Evolutionary conservation across 768 basidiomycete genomes (phyloP).

Genomic region (Neoboletus magnificus): DNA sequence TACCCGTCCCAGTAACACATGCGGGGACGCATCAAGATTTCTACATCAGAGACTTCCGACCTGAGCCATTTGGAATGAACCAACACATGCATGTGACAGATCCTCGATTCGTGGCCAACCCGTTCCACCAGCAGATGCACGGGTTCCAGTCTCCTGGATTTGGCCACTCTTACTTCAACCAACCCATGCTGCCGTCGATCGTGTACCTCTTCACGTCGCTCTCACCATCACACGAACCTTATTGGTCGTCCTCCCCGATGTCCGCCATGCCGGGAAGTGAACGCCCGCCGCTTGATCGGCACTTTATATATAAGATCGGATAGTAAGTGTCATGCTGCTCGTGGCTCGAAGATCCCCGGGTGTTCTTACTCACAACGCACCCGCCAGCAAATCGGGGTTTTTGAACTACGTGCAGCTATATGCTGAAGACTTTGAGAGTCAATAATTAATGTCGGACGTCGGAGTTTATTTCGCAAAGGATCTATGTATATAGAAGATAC

Average conservation of each 20-base stretch:
- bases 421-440: slow-evolving; percentile 34
- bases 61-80: slow-evolving; percentile 14
- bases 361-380: background rate
- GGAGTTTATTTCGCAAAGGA: background rate
- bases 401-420: slow-evolving; percentile 39
- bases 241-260: slow-evolving; percentile 39
- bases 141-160: slow-evolving; percentile 13
- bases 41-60: slow-evolving; percentile 35
- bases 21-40: slow-evolving; percentile 42
- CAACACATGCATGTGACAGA: slow-evolving; percentile 1
- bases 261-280: slow-evolving; percentile 18
- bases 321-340: slow-evolving; percentile 22
- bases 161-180: slow-evolving; percentile 15
- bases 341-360: background rate
- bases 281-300: slow-evolving; percentile 18
- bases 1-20: slow-evolving; percentile 35
- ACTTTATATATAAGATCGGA: slow-evolving; percentile 30
- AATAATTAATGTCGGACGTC: background rate
- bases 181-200: slow-evolving; percentile 35
- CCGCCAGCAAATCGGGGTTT: slow-evolving; percentile 34
- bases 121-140: slow-evolving; percentile 15
- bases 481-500: background rate
- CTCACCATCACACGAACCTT: slow-evolving; percentile 31
- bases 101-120: slow-evolving; percentile 6
- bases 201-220: slow-evolving; percentile 43